Conservation (phyloP, 2,329 filamentous ascomycete species). For the Epichloe scottii region DNA sequence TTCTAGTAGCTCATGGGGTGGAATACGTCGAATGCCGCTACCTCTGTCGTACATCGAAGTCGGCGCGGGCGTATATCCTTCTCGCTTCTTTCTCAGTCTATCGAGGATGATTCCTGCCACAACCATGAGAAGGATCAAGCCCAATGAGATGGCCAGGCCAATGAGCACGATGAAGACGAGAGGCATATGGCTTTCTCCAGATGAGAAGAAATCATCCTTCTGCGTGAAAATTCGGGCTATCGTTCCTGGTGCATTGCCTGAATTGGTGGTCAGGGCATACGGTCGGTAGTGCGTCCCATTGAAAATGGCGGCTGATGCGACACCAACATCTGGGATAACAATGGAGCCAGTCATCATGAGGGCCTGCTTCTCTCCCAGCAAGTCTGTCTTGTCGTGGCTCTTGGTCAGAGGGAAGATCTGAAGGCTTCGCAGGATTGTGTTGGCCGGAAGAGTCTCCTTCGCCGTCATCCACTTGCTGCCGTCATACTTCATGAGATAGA, state of each 20-base stretch:
- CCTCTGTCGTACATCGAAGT: conserved; percentile 50
- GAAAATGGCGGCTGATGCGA: conserved; percentile 75
- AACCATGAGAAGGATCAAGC: conserved; percentile 65
- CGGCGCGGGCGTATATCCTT: conserved; percentile 70
- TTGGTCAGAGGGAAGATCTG: conserved; percentile 66
- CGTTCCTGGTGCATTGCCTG: conserved; percentile 54
- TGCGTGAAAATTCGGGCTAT: conserved; percentile 76
- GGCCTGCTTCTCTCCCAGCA: conserved; percentile 55
- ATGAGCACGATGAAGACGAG: conserved; percentile 72
- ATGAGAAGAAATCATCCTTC: conserved; percentile 62
- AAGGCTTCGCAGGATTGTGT: conserved; percentile 62
- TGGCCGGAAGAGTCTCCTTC: conserved; percentile 47
- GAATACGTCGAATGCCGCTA: conserved; percentile 45
- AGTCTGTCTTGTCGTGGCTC: conserved; percentile 49
- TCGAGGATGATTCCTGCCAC: conserved; percentile 63
- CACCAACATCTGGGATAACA: conserved; percentile 61
- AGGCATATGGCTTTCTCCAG: conserved; percentile 46
- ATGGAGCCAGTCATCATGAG: conserved; percentile 81
- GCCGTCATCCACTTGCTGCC: conserved; percentile 57
- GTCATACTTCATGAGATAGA: conserved; percentile 75
- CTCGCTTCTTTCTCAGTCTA: conserved; percentile 60
- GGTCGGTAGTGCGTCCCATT: conserved; percentile 70
- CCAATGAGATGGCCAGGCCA: conserved; percentile 65
- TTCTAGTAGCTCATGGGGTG: conserved; percentile 47
- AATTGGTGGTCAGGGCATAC: conserved; percentile 64